A percentile compares a stretch with the other conserved stretches of the same genome.
These are phyloP conservation scores for Lactifluus volemus DNA, from an alignment of 768 basidiomycete genomes.

Conservation along the genomic window DNA sequence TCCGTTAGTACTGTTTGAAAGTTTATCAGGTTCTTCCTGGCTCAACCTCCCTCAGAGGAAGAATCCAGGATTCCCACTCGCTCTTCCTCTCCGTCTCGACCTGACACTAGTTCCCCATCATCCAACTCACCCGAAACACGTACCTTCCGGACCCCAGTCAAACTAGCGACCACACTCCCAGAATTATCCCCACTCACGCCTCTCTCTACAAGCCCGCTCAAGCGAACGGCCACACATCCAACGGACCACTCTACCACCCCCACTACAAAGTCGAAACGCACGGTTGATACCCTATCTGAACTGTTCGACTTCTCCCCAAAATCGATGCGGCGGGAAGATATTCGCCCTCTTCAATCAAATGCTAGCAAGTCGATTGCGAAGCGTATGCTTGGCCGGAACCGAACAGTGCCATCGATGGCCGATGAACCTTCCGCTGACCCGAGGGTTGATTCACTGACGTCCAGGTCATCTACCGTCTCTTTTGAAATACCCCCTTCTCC, in stretches of 20 bases:
- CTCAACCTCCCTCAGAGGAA: background rate
- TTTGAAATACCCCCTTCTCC: slow-evolving; percentile 11
- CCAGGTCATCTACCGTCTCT: slow-evolving; percentile 19
- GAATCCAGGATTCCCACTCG: background rate
- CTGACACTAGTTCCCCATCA: background rate
- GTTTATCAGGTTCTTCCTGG: background rate
- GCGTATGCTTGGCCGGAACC: slow-evolving; percentile 65
- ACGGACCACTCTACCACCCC: slow-evolving; percentile 10
- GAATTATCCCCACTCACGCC: slow-evolving; percentile 17
- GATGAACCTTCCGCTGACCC: slow-evolving; percentile 24
- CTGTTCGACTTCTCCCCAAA: slow-evolving; percentile 36
- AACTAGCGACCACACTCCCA: slow-evolving; percentile 3
- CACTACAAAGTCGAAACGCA: background rate
- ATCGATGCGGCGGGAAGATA: background rate
- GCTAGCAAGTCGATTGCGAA: slow-evolving; percentile 37
- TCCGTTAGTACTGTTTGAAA: slow-evolving; percentile 3
- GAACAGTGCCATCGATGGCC: slow-evolving; percentile 46
- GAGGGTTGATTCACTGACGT: slow-evolving; percentile 21
- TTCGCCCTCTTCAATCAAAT: slow-evolving; percentile 8
- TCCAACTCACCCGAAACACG: slow-evolving; percentile 7
- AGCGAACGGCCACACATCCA: slow-evolving; percentile 1
- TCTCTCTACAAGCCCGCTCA: background rate
- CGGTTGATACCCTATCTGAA: slow-evolving; percentile 36
- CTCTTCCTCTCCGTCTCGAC: background rate
- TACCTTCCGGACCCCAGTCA: slow-evolving; percentile 17